phyloP scores from a whole-genome alignment of 345 rosid species.

The Eucalyptus pumila region DNA sequence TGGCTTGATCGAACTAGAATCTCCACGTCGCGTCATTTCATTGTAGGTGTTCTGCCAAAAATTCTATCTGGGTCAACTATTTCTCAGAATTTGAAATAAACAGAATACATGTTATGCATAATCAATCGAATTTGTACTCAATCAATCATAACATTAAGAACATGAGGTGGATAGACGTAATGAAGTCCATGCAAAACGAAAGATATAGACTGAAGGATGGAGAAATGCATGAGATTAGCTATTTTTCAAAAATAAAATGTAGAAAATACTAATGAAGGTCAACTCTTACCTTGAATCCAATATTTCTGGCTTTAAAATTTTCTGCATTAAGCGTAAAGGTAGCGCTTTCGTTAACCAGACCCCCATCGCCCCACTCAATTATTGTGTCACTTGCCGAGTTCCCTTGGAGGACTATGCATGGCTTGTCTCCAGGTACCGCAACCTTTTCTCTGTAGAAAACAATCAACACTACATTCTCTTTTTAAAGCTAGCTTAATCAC shows the following conservation, averaged over 20 bases:
- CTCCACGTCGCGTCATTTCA: background rate
- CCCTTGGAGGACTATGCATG: background rate
- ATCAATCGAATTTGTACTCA: background rate
- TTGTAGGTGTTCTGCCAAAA: background rate
- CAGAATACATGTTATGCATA: background rate
- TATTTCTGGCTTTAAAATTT: background rate
- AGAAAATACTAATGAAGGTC: background rate
- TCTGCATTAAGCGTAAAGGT: background rate
- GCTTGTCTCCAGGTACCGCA: background rate
- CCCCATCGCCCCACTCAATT: background rate
- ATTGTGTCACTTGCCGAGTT: background rate
- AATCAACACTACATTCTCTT: background rate
- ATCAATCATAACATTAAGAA: background rate
- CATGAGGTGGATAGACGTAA: background rate
- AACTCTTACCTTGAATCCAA: background rate
- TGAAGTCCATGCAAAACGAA: background rate
- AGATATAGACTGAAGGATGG: background rate
- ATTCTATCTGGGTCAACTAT: background rate
- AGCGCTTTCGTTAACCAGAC: background rate
- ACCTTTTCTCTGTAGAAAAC: background rate
- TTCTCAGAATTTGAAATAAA: background rate
- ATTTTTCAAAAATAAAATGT: background rate
- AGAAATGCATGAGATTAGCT: background rate
- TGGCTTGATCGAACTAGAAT: background rate
- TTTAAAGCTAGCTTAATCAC: background rate